Percentiles rank a stretch among this genome's conserved stretches.
phyloP scores from a whole-genome alignment of 148 eudicot genomes.

The Arbutus unedo region DNA sequence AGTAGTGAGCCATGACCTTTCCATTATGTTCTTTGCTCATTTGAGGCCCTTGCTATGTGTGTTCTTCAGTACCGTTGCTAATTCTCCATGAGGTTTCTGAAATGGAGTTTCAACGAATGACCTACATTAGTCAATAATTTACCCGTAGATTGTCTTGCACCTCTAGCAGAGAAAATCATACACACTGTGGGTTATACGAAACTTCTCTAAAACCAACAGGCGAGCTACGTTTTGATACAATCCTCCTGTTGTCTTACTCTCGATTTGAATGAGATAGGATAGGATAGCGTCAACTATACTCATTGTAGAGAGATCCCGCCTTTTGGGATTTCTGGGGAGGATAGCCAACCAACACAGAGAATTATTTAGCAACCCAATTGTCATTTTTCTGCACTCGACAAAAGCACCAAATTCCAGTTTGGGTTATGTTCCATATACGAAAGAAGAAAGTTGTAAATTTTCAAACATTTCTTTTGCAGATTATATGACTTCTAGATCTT shows the following conservation, averaged over 20 bases:
- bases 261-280: too few relatives aligned
- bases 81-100: neutral
- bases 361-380: neutral
- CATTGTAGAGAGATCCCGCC: too few relatives aligned
- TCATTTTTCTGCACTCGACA: neutral
- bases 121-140: neutral
- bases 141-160: neutral
- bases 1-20: neutral
- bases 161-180: neutral
- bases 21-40: neutral
- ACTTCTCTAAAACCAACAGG: neutral
- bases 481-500: neutral
- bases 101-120: neutral
- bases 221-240: too few relatives aligned
- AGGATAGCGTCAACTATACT: too few relatives aligned
- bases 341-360: neutral
- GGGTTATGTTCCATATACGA: neutral
- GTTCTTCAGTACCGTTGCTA: neutral
- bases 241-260: too few relatives aligned
- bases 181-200: neutral
- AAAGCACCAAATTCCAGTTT: neutral
- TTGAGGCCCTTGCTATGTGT: neutral
- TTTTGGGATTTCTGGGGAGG: too few relatives aligned
- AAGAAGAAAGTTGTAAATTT: neutral
- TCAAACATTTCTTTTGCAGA: neutral